Conservation (phyloP, 148 eudicot genomes). For the Dianthus caryophyllus region DNA sequence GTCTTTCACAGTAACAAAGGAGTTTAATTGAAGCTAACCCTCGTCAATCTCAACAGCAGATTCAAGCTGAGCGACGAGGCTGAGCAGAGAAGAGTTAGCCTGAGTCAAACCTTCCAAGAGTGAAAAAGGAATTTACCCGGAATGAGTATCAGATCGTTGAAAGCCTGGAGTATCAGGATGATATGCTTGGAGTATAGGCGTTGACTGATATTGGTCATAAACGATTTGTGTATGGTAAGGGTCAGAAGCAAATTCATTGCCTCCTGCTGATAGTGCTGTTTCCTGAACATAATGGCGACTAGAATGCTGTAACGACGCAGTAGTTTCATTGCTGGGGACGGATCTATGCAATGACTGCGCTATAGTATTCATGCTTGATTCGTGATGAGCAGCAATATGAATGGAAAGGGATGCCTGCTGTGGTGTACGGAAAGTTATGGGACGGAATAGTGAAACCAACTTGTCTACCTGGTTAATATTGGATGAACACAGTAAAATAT, state of each 20-base stretch:
- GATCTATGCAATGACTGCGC: not conserved
- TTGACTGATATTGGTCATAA: conserved; percentile 5
- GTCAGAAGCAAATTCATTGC: conserved; percentile 3
- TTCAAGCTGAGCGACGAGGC: not conserved
- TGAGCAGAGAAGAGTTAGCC: not conserved
- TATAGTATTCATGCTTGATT: not conserved
- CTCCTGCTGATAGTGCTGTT: not conserved
- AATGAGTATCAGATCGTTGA: conserved; percentile 5
- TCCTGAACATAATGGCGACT: not conserved
- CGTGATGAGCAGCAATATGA: not conserved
- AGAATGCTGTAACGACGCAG: not conserved
- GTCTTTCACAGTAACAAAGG: conserved; percentile 3
- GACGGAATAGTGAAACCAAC: conserved; percentile 27
- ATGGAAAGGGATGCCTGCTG: conserved; percentile 9
- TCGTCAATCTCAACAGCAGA: not conserved
- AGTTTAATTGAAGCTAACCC: not conserved
- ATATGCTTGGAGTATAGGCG: conserved; percentile 4
- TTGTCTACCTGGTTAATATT: conserved; percentile 21
- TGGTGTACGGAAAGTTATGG: conserved; percentile 14
- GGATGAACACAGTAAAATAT: not conserved
- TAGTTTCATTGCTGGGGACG: not conserved
- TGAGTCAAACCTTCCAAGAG: not conserved
- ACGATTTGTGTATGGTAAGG: not conserved
- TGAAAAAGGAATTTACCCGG: conserved; percentile 7
- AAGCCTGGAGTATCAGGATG: conserved; percentile 11